Conservation (phyloP, 306 rosid species). For the Cicer bijugum region DNA sequence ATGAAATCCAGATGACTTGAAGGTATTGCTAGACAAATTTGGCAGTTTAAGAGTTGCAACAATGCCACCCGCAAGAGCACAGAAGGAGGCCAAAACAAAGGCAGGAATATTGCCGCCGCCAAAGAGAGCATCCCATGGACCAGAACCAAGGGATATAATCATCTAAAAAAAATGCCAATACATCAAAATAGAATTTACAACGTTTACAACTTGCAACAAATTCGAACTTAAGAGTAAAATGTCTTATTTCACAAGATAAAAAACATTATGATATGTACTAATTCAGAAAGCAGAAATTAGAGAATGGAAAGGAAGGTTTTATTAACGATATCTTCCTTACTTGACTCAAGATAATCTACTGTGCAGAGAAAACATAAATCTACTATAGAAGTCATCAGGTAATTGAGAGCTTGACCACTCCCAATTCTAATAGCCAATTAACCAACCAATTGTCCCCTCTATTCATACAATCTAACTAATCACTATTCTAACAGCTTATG, state of each 20-base stretch:
- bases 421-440: conserved; percentile 14
- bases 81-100: conserved; percentile 79
- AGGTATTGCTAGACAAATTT: conserved; percentile 56
- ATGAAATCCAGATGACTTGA: conserved; percentile 74
- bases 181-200: conserved; percentile 33
- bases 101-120: conserved; percentile 95
- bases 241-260: not conserved
- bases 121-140: conserved; percentile 97
- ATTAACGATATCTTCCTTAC: not conserved
- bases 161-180: conserved; percentile 55
- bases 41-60: conserved; percentile 75
- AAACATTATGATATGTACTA: not conserved
- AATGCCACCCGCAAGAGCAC: conserved; percentile 78
- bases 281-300: conserved; percentile 13
- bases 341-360: conserved; percentile 17
- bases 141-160: conserved; percentile 89
- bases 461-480: conserved; percentile 2
- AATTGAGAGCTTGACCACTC: not conserved
- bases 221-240: conserved; percentile 28
- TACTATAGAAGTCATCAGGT: conserved; percentile 9
- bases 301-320: not conserved
- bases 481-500: not conserved
- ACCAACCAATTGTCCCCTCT: not conserved
- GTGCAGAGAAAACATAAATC: not conserved
- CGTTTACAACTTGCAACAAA: conserved; percentile 5